Evolutionary conservation across 2,329 filamentous ascomycete genomes (phyloP).

Genomic region (Uncinocarpus reesii): DNA sequence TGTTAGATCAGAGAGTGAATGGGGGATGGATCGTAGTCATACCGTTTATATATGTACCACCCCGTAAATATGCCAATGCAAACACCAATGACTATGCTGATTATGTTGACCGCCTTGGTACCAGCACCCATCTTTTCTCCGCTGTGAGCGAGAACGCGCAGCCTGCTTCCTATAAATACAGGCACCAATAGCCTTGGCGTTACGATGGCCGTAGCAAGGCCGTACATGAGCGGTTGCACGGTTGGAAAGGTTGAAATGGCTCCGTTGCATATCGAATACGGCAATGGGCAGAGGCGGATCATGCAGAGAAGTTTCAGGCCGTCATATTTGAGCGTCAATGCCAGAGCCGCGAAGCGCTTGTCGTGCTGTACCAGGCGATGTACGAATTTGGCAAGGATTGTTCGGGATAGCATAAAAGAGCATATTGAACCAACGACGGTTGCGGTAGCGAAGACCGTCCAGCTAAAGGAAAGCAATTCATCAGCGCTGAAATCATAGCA

Average conservation of each 20-base stretch:
- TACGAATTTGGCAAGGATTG: constrained; percentile 68
- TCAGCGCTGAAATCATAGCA: not conserved
- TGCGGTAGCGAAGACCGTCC: constrained; percentile 70
- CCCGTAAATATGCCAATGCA: constrained; percentile 65
- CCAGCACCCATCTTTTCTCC: constrained; percentile 70
- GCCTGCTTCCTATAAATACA: constrained; percentile 77
- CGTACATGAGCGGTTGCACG: constrained; percentile 65
- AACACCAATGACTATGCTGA: constrained; percentile 63
- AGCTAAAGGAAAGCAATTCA: constrained; percentile 43
- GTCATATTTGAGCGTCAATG: constrained; percentile 79
- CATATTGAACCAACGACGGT: constrained; percentile 67
- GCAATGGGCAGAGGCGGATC: constrained; percentile 84
- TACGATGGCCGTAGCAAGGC: constrained; percentile 68
- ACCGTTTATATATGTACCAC: constrained; percentile 69
- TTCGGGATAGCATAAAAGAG: constrained; percentile 71
- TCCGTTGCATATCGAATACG: constrained; percentile 87
- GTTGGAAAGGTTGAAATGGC: constrained; percentile 90
- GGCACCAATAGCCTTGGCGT: constrained; percentile 83
- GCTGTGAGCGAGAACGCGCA: constrained; percentile 72
- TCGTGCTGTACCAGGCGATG: constrained; percentile 70
- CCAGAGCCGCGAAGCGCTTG: constrained; percentile 76
- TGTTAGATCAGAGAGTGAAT: not conserved
- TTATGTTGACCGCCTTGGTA: constrained; percentile 73
- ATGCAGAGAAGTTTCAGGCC: constrained; percentile 80
- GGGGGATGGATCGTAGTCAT: constrained; percentile 14